Evolutionary conservation across 768 basidiomycete genomes (phyloP), one percentile per base, ranked within the genome.

Genomic region (Boletellus ananiceps): DNA sequence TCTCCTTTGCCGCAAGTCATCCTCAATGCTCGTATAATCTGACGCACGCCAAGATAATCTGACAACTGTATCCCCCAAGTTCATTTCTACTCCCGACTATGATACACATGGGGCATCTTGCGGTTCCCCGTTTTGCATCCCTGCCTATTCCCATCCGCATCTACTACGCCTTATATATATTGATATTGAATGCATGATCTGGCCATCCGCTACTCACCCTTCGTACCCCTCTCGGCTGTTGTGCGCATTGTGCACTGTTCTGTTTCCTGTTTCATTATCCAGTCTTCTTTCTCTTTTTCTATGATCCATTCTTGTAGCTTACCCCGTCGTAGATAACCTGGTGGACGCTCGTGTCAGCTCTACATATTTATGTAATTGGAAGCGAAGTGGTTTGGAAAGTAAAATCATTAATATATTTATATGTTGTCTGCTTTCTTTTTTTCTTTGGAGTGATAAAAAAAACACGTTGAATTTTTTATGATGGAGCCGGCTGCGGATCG

Each of bases 281-380:
- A 5, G 2, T 32, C 23, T 19, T 19, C 3, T 19, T 3, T 19
- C 19, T 19, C 19, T 39, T 33, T 42, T n/a, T 36, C 40, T 55
- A 25, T 61, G 56, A 54, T 47, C 34, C 45, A 61, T 46, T 57
- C 63, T 57, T 65, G 62, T 63, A 63, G 62, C 63, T 61, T 63
- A 63, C 49, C 61, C 44, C 61, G 51, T 46, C 57, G 51, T 63
- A 65, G 63, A 65, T 61, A 61, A 7, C 23, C 52, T 55, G 59
- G 60, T 52, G 52, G 62, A 62, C 49, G 41, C 41, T 46, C 44
- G 49, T 34, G 50, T 54, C 57, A 45, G 32, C 46, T 7, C 42
- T 45, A 40, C 47, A 29, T 64, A 64, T 65, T 68, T 65, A 68
- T 68, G 55, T 52, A 52, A 50, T 51, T 29, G 63, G 52, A 68